Evolutionary conservation across 768 basidiomycete genomes (phyloP).

Genomic region (Serendipita sp.): DNA sequence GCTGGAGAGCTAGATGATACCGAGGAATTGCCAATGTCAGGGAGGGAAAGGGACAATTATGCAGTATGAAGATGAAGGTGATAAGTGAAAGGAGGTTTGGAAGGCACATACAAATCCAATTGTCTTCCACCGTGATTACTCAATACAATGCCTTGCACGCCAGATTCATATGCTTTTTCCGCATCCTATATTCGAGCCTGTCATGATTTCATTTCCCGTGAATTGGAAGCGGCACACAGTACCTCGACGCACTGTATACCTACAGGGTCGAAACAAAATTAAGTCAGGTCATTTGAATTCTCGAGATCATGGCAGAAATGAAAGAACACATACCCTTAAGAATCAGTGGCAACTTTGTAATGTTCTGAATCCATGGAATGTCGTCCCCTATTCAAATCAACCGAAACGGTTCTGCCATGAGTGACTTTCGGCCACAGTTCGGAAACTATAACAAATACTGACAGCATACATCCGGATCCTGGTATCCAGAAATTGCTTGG

Average conservation of each 20-base stretch:
- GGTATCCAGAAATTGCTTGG: slow-evolving; percentile 39
- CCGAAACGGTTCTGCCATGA: no score
- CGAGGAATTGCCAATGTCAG: background rate
- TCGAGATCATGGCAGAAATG: background rate
- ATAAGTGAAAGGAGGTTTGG: background rate
- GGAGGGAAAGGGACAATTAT: background rate
- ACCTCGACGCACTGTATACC: slow-evolving; percentile 30
- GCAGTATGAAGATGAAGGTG: background rate
- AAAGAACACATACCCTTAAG: slow-evolving; percentile 21
- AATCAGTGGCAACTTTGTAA: slow-evolving; percentile 27
- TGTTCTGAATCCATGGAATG: slow-evolving; percentile 34
- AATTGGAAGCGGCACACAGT: slow-evolving; percentile 6
- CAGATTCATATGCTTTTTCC: slow-evolving; percentile 64
- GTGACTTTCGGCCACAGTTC: no score
- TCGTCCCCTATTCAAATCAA: slow-evolving; percentile 31
- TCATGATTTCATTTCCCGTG: no score
- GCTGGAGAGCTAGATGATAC: slow-evolving; percentile 14
- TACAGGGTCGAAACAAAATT: background rate
- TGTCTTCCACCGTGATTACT: slow-evolving; percentile 76
- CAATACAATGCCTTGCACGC: slow-evolving; percentile 74
- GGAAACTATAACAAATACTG: slow-evolving; percentile 8
- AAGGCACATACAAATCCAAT: slow-evolving; percentile 22
- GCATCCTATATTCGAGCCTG: slow-evolving; percentile 38
- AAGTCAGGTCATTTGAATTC: background rate
- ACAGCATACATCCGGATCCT: slow-evolving; percentile 22